Percentiles rank a stretch among this genome's conserved stretches.
Evolutionary conservation across 2,329 filamentous ascomycete species (phyloP).

Genomic region (Eurotiales sp.): DNA sequence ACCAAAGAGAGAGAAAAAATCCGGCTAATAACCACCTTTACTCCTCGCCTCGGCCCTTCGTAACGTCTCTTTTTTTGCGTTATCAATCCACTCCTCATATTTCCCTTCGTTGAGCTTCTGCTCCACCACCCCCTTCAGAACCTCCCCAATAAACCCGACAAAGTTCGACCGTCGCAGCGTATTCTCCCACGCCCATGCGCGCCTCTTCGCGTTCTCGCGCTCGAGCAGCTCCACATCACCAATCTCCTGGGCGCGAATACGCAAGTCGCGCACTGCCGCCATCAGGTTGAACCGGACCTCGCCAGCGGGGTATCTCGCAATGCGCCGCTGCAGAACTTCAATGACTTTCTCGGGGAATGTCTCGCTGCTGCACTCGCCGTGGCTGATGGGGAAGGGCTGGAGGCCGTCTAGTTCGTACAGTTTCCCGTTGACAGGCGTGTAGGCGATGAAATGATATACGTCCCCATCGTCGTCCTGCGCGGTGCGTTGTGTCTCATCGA

Average conservation of each 20-base stretch:
- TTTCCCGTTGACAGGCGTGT: constrained; percentile 72
- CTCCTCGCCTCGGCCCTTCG: constrained; percentile 36
- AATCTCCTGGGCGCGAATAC: constrained; percentile 71
- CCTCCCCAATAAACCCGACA: constrained; percentile 87
- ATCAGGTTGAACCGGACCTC: constrained; percentile 97
- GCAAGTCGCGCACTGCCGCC: constrained; percentile 82
- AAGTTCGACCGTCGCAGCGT: constrained; percentile 90
- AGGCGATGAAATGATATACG: constrained; percentile 96
- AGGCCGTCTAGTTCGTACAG: constrained; percentile 95
- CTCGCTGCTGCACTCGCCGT: constrained; percentile 68
- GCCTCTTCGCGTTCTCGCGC: constrained; percentile 77
- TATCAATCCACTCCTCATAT: constrained; percentile 80
- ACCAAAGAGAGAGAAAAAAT: background rate
- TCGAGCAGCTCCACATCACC: constrained; percentile 76
- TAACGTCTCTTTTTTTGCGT: constrained; percentile 48
- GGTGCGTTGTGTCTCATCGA: constrained; percentile 77
- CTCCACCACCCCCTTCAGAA: constrained; percentile 80
- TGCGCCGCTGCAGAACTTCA: constrained; percentile 77
- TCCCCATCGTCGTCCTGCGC: constrained; percentile 71
- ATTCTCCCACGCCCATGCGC: constrained; percentile 93
- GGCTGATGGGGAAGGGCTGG: constrained; percentile 85
- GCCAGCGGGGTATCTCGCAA: constrained; percentile 75
- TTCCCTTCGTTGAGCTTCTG: constrained; percentile 63
- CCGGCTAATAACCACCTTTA: constrained; percentile 6
- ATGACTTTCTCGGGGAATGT: constrained; percentile 79